Conservation (phyloP, 768 basidiomycete species). For the Floccularia luteovirens region DNA sequence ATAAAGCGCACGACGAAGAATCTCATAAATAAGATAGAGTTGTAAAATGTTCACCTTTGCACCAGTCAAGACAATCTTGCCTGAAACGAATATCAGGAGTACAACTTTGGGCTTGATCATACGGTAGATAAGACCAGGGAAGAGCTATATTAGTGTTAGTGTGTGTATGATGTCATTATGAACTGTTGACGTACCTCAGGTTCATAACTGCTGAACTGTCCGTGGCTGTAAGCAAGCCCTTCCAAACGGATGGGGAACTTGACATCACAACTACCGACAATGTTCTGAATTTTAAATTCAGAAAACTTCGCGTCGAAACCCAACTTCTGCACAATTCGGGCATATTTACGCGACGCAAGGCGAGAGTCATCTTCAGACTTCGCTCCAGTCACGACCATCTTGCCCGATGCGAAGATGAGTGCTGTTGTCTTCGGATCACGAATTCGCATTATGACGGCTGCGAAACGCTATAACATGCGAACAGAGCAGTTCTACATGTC, state of each 20-base stretch:
- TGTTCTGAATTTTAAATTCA: constrained; percentile 99
- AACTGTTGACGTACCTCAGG: constrained; percentile 66
- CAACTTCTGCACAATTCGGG: constrained; percentile 97
- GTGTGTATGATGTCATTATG: background rate
- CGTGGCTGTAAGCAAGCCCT: constrained; percentile 95
- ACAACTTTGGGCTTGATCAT: constrained; percentile 99
- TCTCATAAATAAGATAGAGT: constrained; percentile 9
- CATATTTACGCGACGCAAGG: constrained; percentile 96
- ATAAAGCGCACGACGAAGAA: background rate
- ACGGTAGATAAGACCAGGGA: constrained; percentile 98
- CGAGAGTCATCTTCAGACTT: constrained; percentile 98
- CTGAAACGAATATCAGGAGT: constrained; percentile 95
- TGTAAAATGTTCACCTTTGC: constrained; percentile 72
- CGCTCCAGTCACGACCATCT: constrained; percentile 99
- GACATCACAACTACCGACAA: constrained; percentile 96
- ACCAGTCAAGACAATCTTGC: constrained; percentile 98
- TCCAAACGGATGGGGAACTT: constrained; percentile 98
- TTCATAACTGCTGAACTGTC: constrained; percentile 96
- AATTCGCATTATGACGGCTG: constrained; percentile 99
- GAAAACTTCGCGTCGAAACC: constrained; percentile 99
- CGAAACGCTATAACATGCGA: constrained; percentile 84
- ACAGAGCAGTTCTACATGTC: constrained; percentile 57
- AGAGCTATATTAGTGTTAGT: constrained; percentile 49
- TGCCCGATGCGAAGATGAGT: constrained; percentile 98
- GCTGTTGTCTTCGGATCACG: constrained; percentile 99